Percentiles rank a stretch among this genome's conserved stretches.
Conservation (phyloP, 2,329 filamentous ascomycete genomes). For the Sordariomycetes sp. region DNA sequence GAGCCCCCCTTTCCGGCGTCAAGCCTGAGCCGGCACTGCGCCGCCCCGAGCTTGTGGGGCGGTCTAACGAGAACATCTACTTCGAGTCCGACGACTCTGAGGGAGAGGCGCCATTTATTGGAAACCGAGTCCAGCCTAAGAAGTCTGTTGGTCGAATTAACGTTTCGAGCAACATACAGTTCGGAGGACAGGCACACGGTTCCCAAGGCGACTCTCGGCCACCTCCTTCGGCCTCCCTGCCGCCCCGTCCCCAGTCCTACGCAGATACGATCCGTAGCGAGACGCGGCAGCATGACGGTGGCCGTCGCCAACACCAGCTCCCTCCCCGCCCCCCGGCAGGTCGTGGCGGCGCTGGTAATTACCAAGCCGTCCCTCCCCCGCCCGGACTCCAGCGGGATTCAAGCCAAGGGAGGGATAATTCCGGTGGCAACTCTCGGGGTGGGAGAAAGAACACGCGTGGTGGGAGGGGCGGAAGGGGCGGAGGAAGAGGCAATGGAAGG, state of each 20-base stretch:
- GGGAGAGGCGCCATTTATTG: background rate
- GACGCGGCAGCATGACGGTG: background rate
- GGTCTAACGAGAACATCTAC: background rate
- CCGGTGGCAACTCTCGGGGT: background rate
- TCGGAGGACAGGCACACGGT: background rate
- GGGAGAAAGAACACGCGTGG: background rate
- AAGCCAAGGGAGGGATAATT: background rate
- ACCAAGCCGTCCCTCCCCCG: background rate
- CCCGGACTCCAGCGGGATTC: background rate
- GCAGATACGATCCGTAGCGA: background rate
- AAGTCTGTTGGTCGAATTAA: background rate
- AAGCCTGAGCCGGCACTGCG: background rate
- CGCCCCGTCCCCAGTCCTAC: background rate
- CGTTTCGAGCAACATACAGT: conserved; percentile 3
- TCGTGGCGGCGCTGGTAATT: background rate
- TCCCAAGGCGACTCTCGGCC: background rate
- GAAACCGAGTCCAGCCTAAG: conserved; percentile 1
- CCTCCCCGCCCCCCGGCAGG: background rate
- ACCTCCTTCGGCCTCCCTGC: background rate
- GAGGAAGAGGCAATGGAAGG: background rate
- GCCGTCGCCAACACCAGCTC: background rate
- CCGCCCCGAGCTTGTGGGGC: conserved; percentile 1
- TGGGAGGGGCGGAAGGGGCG: background rate
- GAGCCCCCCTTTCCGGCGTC: background rate
- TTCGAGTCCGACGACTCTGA: conserved; percentile 4